Percentiles rank a stretch among this genome's conserved stretches.
These are phyloP conservation scores for Nothopassalora personata DNA, from an alignment of 2,329 filamentous ascomycete species.

Conservation along the genomic window DNA sequence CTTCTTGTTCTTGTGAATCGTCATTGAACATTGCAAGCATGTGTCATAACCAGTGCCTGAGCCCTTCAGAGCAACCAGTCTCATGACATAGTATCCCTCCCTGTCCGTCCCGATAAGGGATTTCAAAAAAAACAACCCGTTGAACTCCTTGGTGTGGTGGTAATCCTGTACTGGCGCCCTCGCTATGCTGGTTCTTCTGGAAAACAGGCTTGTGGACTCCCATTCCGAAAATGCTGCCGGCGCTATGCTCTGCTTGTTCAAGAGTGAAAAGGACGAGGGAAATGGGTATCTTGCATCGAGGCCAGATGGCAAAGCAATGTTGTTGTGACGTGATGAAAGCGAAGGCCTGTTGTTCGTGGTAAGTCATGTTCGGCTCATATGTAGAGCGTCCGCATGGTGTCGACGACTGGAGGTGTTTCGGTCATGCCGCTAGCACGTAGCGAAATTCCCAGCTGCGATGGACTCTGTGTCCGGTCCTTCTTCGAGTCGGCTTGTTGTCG, in stretches of 20 bases:
- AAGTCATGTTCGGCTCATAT: slow-evolving; percentile 26
- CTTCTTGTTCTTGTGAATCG: not conserved
- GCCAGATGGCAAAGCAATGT: not conserved
- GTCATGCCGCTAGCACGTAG: slow-evolving; percentile 31
- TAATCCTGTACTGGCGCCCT: slow-evolving; percentile 10
- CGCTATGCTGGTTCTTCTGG: slow-evolving; percentile 15
- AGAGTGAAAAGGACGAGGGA: slow-evolving; percentile 2
- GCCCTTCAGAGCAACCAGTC: slow-evolving; percentile 24
- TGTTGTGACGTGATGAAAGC: not conserved
- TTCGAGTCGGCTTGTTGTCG: slow-evolving; percentile 29
- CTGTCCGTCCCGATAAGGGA: not conserved
- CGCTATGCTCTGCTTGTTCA: slow-evolving; percentile 17
- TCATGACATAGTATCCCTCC: slow-evolving; percentile 6
- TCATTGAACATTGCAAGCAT: slow-evolving; percentile 7
- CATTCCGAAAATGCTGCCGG: not conserved
- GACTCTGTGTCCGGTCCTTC: slow-evolving; percentile 13
- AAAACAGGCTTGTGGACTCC: not conserved
- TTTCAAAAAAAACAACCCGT: not conserved
- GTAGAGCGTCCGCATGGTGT: slow-evolving; percentile 35
- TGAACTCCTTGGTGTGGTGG: not conserved
- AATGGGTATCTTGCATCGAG: slow-evolving; percentile 15
- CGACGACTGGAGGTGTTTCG: slow-evolving; percentile 32
- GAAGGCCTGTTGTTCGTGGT: not conserved
- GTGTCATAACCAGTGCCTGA: slow-evolving; percentile 19
- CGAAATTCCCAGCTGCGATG: slow-evolving; percentile 24